Percentiles rank a stretch among this genome's conserved stretches.
These are phyloP conservation scores for Talaromyces sp. DNA, from an alignment of 2,329 filamentous ascomycete species.

Conservation along the genomic window DNA sequence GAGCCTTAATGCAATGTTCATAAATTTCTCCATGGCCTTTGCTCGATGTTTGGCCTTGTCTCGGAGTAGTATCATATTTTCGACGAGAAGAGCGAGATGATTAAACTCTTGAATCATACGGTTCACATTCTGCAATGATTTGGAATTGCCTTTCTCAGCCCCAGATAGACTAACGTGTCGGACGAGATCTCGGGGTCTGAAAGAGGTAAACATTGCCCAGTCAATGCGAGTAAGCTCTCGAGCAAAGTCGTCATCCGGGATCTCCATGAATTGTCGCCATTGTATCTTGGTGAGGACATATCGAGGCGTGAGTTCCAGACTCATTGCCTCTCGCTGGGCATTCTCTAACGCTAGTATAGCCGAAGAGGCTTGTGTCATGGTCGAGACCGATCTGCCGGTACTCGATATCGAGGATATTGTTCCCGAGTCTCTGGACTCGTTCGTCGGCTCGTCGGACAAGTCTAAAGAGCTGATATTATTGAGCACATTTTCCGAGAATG, in stretches of 20 bases:
- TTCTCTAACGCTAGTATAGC: constrained; percentile 55
- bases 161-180: constrained; percentile 77
- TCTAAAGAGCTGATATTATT: constrained; percentile 40
- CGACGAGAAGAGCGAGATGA: constrained; percentile 76
- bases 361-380: constrained; percentile 41
- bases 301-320: constrained; percentile 66
- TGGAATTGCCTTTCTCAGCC: constrained; percentile 54
- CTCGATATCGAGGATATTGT: constrained; percentile 40
- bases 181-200: constrained; percentile 86
- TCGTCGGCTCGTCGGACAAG: constrained; percentile 38
- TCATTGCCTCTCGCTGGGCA: constrained; percentile 73
- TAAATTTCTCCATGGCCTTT: constrained; percentile 89
- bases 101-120: constrained; percentile 94
- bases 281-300: constrained; percentile 76
- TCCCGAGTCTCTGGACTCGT: constrained; percentile 37
- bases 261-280: constrained; percentile 87
- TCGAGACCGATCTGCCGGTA: constrained; percentile 37
- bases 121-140: constrained; percentile 79
- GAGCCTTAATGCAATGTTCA: constrained; percentile 79
- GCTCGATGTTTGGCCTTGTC: constrained; percentile 96
- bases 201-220: constrained; percentile 97
- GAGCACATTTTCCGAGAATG: constrained; percentile 33
- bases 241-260: constrained; percentile 78
- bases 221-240: constrained; percentile 92
- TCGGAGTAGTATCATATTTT: constrained; percentile 78